Evolutionary conservation across 805 yeast genomes (phyloP).

Genomic region (Lipomyces spencermartinsiae): DNA sequence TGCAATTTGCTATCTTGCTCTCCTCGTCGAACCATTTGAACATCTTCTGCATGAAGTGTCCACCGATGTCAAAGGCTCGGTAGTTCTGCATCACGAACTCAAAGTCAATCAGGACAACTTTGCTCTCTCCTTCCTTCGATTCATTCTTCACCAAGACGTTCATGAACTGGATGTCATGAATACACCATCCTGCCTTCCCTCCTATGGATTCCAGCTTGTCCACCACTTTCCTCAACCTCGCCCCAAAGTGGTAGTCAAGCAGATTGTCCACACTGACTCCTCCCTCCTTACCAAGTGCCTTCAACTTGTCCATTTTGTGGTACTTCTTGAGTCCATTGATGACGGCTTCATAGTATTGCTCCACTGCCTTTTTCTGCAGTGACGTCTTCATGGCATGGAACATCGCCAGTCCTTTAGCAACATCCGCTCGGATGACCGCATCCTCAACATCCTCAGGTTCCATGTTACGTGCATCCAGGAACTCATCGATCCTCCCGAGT

Average conservation of each 20-base stretch:
- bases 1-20: conserved; percentile 4
- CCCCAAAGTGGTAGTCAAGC: not conserved
- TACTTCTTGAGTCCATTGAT: not conserved
- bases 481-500: conserved; percentile 1
- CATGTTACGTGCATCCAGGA: conserved; percentile 3
- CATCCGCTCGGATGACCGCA: conserved; percentile 5
- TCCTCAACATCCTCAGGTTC: conserved; percentile 5
- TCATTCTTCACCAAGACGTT: not conserved
- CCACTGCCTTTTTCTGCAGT: not conserved
- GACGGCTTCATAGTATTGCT: conserved; percentile 1
- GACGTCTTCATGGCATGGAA: not conserved
- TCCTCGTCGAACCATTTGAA: not conserved
- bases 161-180: conserved; percentile 1
- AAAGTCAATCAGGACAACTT: conserved; percentile 3
- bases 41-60: conserved; percentile 5
- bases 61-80: conserved; percentile 2
- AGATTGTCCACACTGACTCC: conserved; percentile 1
- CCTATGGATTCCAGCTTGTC: conserved; percentile 2
- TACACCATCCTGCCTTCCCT: conserved; percentile 1
- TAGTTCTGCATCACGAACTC: conserved; percentile 4
- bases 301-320: conserved; percentile 5
- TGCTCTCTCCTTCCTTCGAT: not conserved
- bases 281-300: conserved; percentile 4
- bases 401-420: not conserved
- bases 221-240: conserved; percentile 5